phyloP scores from a whole-genome alignment of 164 flowering plant species.

The Saururus chinensis region DNA sequence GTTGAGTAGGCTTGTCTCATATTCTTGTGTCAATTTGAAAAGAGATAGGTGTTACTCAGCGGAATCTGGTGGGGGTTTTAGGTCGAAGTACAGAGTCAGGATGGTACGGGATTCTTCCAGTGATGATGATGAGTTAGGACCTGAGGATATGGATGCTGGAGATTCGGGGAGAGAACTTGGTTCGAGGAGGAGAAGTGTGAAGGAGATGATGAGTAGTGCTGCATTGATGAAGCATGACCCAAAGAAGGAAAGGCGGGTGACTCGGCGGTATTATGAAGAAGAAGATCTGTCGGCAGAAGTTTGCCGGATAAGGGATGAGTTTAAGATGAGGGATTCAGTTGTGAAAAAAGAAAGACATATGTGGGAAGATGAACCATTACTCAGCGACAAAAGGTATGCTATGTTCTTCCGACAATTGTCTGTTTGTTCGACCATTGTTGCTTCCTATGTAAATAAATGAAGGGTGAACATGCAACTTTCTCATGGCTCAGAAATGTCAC shows the following conservation, averaged over 20 bases:
- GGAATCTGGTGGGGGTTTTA: constrained; percentile 13
- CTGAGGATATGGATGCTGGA: neutral
- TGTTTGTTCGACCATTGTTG: neutral
- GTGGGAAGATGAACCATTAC: constrained; percentile 26
- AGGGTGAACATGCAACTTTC: too few relatives aligned
- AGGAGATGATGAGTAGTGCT: constrained; percentile 49
- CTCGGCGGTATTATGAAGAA: constrained; percentile 29
- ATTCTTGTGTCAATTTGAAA: neutral
- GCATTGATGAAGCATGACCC: constrained; percentile 60
- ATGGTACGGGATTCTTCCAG: constrained; percentile 36
- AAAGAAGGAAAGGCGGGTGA: constrained; percentile 39
- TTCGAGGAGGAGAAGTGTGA: constrained; percentile 14
- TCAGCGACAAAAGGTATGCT: constrained; percentile 55
- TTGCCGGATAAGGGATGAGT: constrained; percentile 46
- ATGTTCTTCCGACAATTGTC: neutral
- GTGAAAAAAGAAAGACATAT: constrained; percentile 14
- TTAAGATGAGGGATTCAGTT: constrained; percentile 27
- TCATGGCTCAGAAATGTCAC: too few relatives aligned
- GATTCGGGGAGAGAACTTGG: constrained; percentile 17
- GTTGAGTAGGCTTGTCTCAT: too few relatives aligned
- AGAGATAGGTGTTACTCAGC: constrained; percentile 29
- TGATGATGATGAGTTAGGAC: constrained; percentile 32
- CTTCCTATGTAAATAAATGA: too few relatives aligned
- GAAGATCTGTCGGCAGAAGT: constrained; percentile 34
- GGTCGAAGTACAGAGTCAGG: constrained; percentile 9